These are phyloP conservation scores for Colletotrichum liaoningense DNA, from an alignment of 2,329 filamentous ascomycete genomes.

Conservation along the genomic window DNA sequence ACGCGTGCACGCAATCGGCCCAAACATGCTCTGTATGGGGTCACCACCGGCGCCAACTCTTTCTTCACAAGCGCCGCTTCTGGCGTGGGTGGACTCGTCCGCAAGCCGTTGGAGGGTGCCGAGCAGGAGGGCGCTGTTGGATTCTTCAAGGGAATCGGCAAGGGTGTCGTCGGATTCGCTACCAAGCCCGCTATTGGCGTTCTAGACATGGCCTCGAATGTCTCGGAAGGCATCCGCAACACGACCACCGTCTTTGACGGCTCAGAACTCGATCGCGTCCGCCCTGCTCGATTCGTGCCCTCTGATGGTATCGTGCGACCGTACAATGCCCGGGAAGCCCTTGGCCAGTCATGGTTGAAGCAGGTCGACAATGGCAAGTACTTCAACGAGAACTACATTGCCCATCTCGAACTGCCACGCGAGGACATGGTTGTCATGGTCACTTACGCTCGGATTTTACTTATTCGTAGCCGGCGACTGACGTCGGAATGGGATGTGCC, in stretches of 20 bases:
- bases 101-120: conserved; percentile 93
- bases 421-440: conserved; percentile 93
- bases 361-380: conserved; percentile 97
- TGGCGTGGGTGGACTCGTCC: conserved; percentile 91
- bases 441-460: conserved; percentile 87
- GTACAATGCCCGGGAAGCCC: conserved; percentile 92
- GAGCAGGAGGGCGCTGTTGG: conserved; percentile 94
- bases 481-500: conserved; percentile 96
- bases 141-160: conserved; percentile 98
- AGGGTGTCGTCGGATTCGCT: conserved; percentile 91
- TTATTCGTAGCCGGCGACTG: conserved; percentile 87
- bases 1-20: conserved; percentile 92
- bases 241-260: conserved; percentile 98
- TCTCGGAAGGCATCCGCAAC: conserved; percentile 97
- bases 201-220: conserved; percentile 95
- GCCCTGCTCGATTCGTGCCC: conserved; percentile 92
- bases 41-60: conserved; percentile 94
- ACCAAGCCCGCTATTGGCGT: conserved; percentile 98
- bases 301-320: conserved; percentile 93
- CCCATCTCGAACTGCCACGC: conserved; percentile 89
- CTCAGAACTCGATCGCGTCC: conserved; percentile 91
- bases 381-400: conserved; percentile 98
- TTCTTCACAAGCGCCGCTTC: conserved; percentile 93
- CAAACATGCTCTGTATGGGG: conserved; percentile 96
- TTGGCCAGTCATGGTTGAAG: conserved; percentile 99